phyloP scores from a whole-genome alignment of 306 rosid genomes.

The Alnus glutinosa region DNA sequence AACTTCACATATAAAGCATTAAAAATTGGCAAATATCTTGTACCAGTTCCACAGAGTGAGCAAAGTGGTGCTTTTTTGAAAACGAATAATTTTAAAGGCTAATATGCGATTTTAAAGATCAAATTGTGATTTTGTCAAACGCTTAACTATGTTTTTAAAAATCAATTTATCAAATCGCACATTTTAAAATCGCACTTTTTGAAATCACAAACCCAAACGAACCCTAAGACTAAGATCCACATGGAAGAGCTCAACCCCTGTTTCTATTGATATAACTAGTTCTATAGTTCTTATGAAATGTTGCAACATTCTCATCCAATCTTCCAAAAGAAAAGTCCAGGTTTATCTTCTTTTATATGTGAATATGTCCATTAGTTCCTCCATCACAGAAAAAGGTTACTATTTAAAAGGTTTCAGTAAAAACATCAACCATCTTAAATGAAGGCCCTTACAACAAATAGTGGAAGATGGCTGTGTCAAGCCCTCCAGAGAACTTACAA shows the following conservation, averaged over 20 bases:
- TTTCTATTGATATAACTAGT: not conserved
- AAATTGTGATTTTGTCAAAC: too few species aligned
- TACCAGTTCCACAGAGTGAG: not conserved
- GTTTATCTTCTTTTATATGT: not conserved
- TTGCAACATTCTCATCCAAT: not conserved
- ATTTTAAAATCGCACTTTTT: too few species aligned
- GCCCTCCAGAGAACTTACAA: not conserved
- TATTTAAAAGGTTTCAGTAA: not conserved
- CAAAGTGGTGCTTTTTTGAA: too few species aligned
- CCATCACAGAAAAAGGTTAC: not conserved
- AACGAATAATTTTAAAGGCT: too few species aligned
- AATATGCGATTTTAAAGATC: too few species aligned
- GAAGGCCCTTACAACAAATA: not conserved
- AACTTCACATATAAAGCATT: conserved; percentile 1
- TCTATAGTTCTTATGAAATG: not conserved
- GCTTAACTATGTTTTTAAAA: too few species aligned
- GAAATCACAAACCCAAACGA: too few species aligned
- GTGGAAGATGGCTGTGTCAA: not conserved
- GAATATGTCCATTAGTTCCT: not conserved
- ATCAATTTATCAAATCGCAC: too few species aligned
- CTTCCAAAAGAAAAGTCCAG: not conserved
- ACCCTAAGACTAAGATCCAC: not conserved
- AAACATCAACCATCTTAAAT: not conserved
- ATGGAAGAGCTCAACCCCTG: not conserved
- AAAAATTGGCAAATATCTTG: not conserved